Base-by-base conservation (phyloP, 2,329 filamentous ascomycete genomes). In the Microsporum audouinii region DNA sequence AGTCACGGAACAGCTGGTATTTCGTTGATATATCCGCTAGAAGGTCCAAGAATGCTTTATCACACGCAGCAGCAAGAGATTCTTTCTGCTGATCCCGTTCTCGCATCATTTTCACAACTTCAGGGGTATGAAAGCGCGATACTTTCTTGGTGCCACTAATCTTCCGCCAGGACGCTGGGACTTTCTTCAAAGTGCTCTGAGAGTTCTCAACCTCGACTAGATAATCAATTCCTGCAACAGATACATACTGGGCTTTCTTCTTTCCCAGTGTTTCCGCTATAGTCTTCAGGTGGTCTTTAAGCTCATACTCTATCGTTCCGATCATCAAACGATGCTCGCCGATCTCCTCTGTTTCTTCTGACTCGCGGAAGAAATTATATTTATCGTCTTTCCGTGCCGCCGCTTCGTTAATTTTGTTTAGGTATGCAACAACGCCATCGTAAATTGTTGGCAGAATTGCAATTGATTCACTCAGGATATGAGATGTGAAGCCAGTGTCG, bases 81-180 rank as follows among this genome's bases (percentile, higher is more conserved):
- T 99, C 94, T 70, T 92, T 95, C 75, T 96, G 88, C 69, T 96
- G 92, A 72, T 97, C 94, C 49, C 94, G 85, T 74, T 96, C 91
- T 47, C 86, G 84, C 17, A 96, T 82, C 67, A 96, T 81, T 63
- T 84, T 84, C 57, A 95, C 81, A 29, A 96, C 89, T 67, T 95
- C 88, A 3, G 94, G 94, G 0, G 94, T 94, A 75, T 99, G 94
- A 73, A 97, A 99, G 62, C 94, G 86, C 0, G 90, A 91, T 3
- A 91, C 77, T 68, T 89, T 90, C 73, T 97, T 97, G 5, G 94
- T 99, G 57, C 92, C 91, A 61, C 88, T 95, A 68, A 97, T 89
- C 74, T 99, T 97, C 65, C 83, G 81, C 94, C 94, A 99, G 0
- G 89, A 95, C 2, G 94, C 92, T 0, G 94, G 94, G 0, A 99